Evolutionary conservation across 2,329 filamentous ascomycete species (phyloP).

Genomic region (Neofusicoccum kwambonambiense): DNA sequence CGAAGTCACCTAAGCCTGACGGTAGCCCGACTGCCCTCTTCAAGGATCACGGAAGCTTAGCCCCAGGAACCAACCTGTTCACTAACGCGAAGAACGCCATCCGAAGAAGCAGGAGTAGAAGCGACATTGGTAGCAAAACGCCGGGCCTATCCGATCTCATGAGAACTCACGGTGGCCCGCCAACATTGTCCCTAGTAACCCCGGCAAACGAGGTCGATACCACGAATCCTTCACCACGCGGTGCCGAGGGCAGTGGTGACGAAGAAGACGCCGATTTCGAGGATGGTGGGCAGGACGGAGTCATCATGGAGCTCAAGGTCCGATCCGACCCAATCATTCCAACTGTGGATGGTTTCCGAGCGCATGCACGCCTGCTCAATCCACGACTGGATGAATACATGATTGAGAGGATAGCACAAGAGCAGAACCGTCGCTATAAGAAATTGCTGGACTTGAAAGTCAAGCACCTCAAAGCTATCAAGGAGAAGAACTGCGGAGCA

Average conservation of each 20-base stretch:
- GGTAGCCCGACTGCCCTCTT: slow-evolving; percentile 32
- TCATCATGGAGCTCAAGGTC: slow-evolving; percentile 62
- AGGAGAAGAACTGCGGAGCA: slow-evolving; percentile 58
- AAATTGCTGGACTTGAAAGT: slow-evolving; percentile 67
- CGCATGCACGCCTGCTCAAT: slow-evolving; percentile 71
- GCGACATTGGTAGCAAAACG: slow-evolving; percentile 51
- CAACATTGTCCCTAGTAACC: slow-evolving; percentile 55
- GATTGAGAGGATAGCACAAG: slow-evolving; percentile 77
- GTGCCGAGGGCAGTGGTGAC: slow-evolving; percentile 26
- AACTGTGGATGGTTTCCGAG: slow-evolving; percentile 72
- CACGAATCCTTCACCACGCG: slow-evolving; percentile 23
- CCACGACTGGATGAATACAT: slow-evolving; percentile 68
- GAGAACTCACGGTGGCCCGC: slow-evolving; percentile 58
- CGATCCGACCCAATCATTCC: slow-evolving; percentile 68
- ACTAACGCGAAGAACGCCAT: slow-evolving; percentile 42
- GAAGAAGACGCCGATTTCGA: slow-evolving; percentile 41
- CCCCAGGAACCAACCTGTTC: slow-evolving; percentile 34
- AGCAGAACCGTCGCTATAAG: slow-evolving; percentile 78
- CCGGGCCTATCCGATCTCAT: slow-evolving; percentile 54
- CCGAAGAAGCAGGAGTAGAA: slow-evolving; percentile 56
- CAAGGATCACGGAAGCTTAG: slow-evolving; percentile 24
- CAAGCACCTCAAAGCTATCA: slow-evolving; percentile 65
- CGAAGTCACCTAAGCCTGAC: slow-evolving; percentile 42
- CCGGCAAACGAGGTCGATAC: slow-evolving; percentile 39
- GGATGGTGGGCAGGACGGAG: slow-evolving; percentile 46